Percentiles rank a stretch among this genome's conserved stretches.
phyloP scores from a whole-genome alignment of 768 basidiomycete species.

The Galerina sulciceps region DNA sequence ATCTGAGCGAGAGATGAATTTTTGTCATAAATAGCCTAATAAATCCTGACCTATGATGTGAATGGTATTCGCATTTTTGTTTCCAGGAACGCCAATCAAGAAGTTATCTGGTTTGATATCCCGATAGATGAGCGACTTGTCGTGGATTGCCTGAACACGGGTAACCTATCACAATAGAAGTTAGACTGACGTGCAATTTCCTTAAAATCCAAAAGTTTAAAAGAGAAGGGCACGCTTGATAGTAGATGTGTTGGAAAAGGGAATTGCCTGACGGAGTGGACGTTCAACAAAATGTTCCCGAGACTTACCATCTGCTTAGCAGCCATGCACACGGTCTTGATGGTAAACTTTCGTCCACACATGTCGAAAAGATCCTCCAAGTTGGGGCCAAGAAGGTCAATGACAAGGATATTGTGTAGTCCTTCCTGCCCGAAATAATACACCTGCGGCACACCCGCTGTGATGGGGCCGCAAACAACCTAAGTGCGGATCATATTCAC shows the following conservation, averaged over 20 bases:
- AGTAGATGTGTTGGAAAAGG: neutral
- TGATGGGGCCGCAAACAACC: slow-evolving; percentile 1
- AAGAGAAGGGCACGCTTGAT: neutral
- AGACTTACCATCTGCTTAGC: slow-evolving; percentile 95
- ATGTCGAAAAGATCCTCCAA: slow-evolving; percentile 98
- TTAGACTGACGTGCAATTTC: slow-evolving; percentile 10
- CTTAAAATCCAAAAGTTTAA: neutral
- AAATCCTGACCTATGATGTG: slow-evolving; percentile 79
- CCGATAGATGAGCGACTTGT: slow-evolving; percentile 97
- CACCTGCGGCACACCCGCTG: slow-evolving; percentile 96
- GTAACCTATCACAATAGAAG: slow-evolving; percentile 64
- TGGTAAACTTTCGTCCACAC: slow-evolving; percentile 96
- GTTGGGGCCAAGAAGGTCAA: slow-evolving; percentile 96
- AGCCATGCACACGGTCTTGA: slow-evolving; percentile 99
- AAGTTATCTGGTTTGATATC: slow-evolving; percentile 99
- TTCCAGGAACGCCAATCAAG: slow-evolving; percentile 91
- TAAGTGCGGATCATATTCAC: slow-evolving; percentile 11
- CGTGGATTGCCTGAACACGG: slow-evolving; percentile 96
- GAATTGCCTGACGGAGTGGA: neutral
- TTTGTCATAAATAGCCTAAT: neutral
- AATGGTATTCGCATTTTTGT: slow-evolving; percentile 86
- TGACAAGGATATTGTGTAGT: slow-evolving; percentile 92
- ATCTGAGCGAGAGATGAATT: slow-evolving; percentile 48
- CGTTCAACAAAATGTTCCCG: neutral
- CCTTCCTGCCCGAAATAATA: slow-evolving; percentile 99